These are phyloP conservation scores for Fraxinus dipetala DNA, from an alignment of 305 asterid genomes.

Conservation along the genomic window DNA sequence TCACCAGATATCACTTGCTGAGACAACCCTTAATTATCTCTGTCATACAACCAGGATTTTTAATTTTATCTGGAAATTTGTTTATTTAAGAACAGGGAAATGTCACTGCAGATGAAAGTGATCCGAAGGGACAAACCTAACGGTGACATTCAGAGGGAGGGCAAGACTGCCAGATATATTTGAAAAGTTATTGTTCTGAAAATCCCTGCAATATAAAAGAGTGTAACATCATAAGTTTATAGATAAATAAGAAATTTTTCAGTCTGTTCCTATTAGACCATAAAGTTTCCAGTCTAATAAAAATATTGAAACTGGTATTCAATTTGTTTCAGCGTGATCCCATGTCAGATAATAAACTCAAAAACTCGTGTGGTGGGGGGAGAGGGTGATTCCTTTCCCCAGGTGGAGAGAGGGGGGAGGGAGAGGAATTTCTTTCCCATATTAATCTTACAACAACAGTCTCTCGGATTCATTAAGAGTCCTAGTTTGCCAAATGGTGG, in stretches of 20 bases:
- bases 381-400: neutral
- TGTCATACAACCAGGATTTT: neutral
- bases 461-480: slow-evolving; percentile 54
- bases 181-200: slow-evolving; percentile 53
- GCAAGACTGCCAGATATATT: slow-evolving; percentile 50
- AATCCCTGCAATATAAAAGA: slow-evolving; percentile 63
- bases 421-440: slow-evolving; percentile 7
- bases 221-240: neutral
- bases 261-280: neutral
- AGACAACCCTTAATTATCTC: neutral
- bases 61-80: neutral
- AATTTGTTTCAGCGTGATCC: neutral
- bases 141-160: slow-evolving; percentile 50
- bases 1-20: neutral
- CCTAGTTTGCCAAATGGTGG: slow-evolving; percentile 77
- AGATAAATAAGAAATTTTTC: slow-evolving; percentile 1
- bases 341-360: neutral
- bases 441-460: slow-evolving; percentile 63
- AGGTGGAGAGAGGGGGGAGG: neutral
- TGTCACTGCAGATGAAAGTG: neutral
- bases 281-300: neutral
- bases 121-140: slow-evolving; percentile 36
- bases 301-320: neutral
- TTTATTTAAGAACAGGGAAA: neutral
- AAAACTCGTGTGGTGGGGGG: neutral